Evolutionary conservation across 306 rosid species (phyloP), one percentile per base, ranked within the genome.

Genomic region (Fragaria iinumae): DNA sequence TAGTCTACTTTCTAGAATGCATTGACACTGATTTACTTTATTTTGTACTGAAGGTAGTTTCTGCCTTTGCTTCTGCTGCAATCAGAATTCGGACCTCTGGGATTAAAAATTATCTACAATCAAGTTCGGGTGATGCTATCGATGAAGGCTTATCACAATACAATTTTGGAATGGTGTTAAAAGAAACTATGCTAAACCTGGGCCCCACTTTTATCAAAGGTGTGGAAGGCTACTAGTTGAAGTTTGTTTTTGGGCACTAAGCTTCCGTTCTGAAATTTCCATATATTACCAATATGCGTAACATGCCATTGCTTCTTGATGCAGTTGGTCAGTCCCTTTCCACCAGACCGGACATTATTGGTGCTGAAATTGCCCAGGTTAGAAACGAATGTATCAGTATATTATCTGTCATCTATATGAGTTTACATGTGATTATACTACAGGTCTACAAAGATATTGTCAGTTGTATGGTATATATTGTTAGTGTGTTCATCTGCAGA

Each of bases 281-380:
- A 77, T 66, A 48, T 71, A 76, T 88, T 76, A 76, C 78, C 82
- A 77, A 80, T 81, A 71, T 90, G 76, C 83, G 86, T 88, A 83
- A 87, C 86, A 80, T 87, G 84, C 75, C 36, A 85, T 85, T 93
- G 82, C 86, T 89, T 87, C 83, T 76, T 87, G 83, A 82, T 90
- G 96, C 96, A 94, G 98, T 92, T 88, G 97, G 98, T 76, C 98
- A 92, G 89, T 91, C 96, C 75, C 95, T 94, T 84, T 89, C 98
- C 73, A 94, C 98, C 81, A 90, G 98, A 83, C 98, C 97, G 27
- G 98, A 92, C 82, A 92, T 94, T 78, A 94, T 92, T 82, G 98
- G 98, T 69, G 82, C 86, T 83, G 98, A 92, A 71, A 92, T 94
- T 76, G 84, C 96, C 82, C 88, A 94, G 98, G 98, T 93, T 81